phyloP scores from a whole-genome alignment of 202 grass and related monocot genomes.

The Eragrostis tef region DNA sequence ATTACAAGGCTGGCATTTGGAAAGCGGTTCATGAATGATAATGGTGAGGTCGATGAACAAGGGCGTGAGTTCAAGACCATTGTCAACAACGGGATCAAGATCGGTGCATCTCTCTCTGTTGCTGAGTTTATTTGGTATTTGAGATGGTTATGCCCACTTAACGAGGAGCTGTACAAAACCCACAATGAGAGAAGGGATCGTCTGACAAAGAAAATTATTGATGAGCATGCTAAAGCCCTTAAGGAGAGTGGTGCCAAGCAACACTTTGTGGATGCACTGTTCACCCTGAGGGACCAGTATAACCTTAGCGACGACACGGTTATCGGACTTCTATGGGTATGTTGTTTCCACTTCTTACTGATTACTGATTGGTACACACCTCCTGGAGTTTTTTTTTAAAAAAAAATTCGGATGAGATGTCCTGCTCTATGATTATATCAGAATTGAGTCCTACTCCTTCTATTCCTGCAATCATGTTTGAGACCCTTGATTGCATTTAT shows the following conservation, averaged over 20 bases:
- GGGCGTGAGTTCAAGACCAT: conserved; percentile 90
- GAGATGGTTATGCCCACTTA: conserved; percentile 88
- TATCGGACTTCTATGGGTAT: conserved; percentile 96
- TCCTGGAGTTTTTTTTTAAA: background rate
- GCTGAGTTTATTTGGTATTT: conserved; percentile 82
- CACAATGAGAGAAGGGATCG: conserved; percentile 82
- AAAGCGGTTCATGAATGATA: conserved; percentile 84
- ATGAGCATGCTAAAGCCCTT: conserved; percentile 81
- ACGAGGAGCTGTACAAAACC: conserved; percentile 81
- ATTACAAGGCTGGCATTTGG: conserved; percentile 98
- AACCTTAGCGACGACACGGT: conserved; percentile 93
- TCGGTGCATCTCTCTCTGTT: conserved; percentile 90
- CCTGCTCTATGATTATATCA: background rate
- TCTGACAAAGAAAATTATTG: conserved; percentile 88
- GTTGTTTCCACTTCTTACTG: conserved; percentile 13
- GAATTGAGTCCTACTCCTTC: background rate
- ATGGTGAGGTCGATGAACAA: conserved; percentile 77
- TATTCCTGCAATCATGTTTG: conserved; percentile 25
- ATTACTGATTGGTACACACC: background rate
- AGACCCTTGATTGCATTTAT: conserved; percentile 27
- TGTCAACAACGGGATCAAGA: conserved; percentile 82
- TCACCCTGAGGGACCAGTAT: conserved; percentile 84
- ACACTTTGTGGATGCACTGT: conserved; percentile 93
- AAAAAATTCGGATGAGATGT: background rate
- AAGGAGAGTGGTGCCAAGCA: conserved; percentile 80